phyloP scores from a whole-genome alignment of 179 eudicot genomes.

The Amaranthus tricolor region DNA sequence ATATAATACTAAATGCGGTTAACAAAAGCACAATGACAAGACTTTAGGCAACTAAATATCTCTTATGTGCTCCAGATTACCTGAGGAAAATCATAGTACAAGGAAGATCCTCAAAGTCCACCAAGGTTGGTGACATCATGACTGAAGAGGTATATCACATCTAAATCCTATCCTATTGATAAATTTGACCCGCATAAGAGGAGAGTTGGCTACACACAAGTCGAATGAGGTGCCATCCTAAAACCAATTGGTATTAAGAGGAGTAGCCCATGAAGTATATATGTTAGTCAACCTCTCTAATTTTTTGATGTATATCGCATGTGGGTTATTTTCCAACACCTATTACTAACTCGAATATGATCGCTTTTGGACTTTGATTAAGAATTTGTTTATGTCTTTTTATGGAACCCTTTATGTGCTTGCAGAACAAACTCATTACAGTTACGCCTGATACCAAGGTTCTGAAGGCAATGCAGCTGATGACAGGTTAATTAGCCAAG shows the following conservation, averaged over 20 bases:
- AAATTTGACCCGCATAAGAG: too few species aligned
- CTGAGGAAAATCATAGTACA: conserved; percentile 97
- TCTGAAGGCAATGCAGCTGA: conserved; percentile 93
- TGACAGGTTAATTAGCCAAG: conserved; percentile 62
- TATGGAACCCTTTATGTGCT: conserved; percentile 13
- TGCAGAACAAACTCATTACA: conserved; percentile 97
- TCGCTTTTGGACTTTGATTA: not conserved
- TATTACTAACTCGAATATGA: not conserved
- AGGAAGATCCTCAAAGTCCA: conserved; percentile 96
- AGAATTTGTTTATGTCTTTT: not conserved
- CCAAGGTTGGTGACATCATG: conserved; percentile 98
- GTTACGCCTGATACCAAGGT: conserved; percentile 87
- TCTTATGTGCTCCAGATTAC: conserved; percentile 57
- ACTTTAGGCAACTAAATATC: not conserved
- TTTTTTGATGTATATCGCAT: too few species aligned
- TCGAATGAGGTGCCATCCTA: too few species aligned
- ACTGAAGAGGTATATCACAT: conserved; percentile 76
- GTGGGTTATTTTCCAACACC: too few species aligned
- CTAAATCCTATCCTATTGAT: not conserved
- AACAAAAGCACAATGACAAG: not conserved
- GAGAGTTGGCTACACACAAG: too few species aligned
- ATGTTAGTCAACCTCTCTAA: too few species aligned
- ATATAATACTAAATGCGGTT: not conserved
- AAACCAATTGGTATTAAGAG: too few species aligned
- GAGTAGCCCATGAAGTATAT: too few species aligned